Percentiles rank a stretch among this genome's conserved stretches.
Evolutionary conservation across 495 filamentous ascomycete species (phyloP).

Genomic region (Pseudotulostoma volvatum): DNA sequence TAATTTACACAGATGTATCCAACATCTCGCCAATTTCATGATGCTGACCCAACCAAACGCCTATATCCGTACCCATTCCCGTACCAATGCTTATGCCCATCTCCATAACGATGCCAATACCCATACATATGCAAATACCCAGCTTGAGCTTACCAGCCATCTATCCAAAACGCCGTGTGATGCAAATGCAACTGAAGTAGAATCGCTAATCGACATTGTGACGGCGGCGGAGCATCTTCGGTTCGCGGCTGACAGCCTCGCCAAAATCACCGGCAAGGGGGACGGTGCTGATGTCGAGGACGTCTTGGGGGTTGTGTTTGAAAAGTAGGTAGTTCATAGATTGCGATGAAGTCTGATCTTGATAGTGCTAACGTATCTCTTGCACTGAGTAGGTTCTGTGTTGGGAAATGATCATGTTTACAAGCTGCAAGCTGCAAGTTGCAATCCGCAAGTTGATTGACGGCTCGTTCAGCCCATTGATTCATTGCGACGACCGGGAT

Average conservation of each 20-base stretch:
- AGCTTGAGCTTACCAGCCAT: background rate
- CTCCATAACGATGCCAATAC: conserved; percentile 3
- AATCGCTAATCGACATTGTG: conserved; percentile 58
- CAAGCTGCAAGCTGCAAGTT: too few relatives aligned
- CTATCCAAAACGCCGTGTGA: conserved; percentile 4
- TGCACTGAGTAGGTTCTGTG: conserved; percentile 38
- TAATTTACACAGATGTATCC: conserved; percentile 55
- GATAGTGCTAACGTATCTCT: conserved; percentile 9
- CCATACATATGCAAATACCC: conserved; percentile 2
- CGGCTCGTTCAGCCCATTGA: too few relatives aligned
- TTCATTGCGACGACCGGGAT: too few relatives aligned
- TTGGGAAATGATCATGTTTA: conserved; percentile 45
- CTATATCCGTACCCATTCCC: conserved; percentile 2
- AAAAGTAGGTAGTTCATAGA: conserved; percentile 47
- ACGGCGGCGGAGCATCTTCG: conserved; percentile 83
- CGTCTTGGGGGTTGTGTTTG: conserved; percentile 91
- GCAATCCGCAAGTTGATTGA: too few relatives aligned
- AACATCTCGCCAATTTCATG: conserved; percentile 56
- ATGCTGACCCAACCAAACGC: conserved; percentile 10
- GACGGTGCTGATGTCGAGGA: conserved; percentile 89
- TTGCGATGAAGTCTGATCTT: conserved; percentile 1
- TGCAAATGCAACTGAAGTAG: conserved; percentile 5
- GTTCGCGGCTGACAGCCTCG: conserved; percentile 60
- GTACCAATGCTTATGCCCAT: conserved; percentile 1
- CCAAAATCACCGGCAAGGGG: conserved; percentile 75